phyloP scores from a whole-genome alignment of 2,329 filamentous ascomycete genomes.

The Aureobasidium sp. region DNA sequence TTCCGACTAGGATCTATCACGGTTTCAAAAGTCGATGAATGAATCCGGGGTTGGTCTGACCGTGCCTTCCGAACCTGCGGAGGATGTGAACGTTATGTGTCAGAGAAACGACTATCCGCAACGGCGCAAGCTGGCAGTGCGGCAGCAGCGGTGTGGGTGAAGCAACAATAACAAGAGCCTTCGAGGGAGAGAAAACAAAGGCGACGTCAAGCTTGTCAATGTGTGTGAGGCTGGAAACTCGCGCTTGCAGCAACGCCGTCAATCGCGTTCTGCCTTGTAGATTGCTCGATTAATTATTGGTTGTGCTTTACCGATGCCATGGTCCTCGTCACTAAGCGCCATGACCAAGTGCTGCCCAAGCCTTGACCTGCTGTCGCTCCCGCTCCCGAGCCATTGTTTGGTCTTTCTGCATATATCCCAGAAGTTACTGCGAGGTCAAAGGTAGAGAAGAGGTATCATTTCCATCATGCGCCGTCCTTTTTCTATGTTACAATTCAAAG shows the following conservation, averaged over 20 bases:
- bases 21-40: background rate
- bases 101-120: conserved; percentile 9
- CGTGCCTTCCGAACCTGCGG: conserved; percentile 8
- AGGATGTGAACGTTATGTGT: conserved; percentile 8
- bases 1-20: background rate
- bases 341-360: background rate
- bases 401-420: background rate
- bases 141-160: background rate
- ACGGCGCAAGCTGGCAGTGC: background rate
- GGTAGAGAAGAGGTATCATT: conserved; percentile 13
- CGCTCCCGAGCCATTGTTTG: conserved; percentile 2
- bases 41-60: background rate
- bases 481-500: conserved; percentile 8
- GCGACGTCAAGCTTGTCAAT: background rate
- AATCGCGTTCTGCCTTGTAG: conserved; percentile 3
- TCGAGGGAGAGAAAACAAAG: background rate
- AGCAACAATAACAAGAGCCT: background rate
- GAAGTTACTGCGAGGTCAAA: background rate
- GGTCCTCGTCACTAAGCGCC: background rate
- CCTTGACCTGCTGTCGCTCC: background rate
- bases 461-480: conserved; percentile 7
- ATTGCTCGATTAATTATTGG: conserved; percentile 7
- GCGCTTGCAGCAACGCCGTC: background rate
- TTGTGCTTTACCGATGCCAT: background rate
- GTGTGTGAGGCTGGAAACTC: background rate